Conservation (phyloP, 495 filamentous ascomycete species). For the Darksidea phi region DNA sequence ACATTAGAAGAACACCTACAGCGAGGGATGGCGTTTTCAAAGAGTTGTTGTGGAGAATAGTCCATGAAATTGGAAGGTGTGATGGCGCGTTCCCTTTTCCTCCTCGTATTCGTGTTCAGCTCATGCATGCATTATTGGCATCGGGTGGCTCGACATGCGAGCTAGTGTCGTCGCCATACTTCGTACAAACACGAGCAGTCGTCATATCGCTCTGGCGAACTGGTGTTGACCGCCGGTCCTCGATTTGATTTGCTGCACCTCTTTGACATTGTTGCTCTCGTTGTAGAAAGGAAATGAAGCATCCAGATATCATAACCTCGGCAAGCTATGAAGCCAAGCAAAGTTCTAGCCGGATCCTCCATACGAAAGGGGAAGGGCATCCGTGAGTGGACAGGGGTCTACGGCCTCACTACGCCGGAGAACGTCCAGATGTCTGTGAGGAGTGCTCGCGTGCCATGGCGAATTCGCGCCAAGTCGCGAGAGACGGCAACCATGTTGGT, state of each 20-base stretch:
- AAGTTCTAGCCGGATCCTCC: background rate
- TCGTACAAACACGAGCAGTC: constrained; percentile 1
- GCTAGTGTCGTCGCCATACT: too few species aligned
- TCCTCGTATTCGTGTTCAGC: constrained; percentile 30
- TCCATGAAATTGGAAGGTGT: constrained; percentile 24
- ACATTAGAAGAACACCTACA: constrained; percentile 6
- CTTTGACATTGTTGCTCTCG: background rate
- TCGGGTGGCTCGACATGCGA: too few species aligned
- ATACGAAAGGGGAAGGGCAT: constrained; percentile 1
- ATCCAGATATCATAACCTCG: background rate
- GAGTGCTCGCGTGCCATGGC: background rate
- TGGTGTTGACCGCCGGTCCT: background rate
- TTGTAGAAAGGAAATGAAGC: background rate
- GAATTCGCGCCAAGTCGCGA: too few species aligned
- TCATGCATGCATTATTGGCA: constrained; percentile 19
- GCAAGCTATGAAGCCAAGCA: background rate
- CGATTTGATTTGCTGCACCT: background rate
- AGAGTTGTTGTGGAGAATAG: constrained; percentile 5
- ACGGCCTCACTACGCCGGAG: too few species aligned
- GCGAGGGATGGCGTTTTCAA: constrained; percentile 26
- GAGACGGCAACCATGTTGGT: too few species aligned
- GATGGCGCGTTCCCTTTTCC: background rate
- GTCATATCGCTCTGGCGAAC: background rate
- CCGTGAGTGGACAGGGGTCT: background rate
- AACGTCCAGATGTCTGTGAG: too few species aligned